phyloP scores from a whole-genome alignment of 176 grass and related monocot species.

The Paspalum vaginatum region DNA sequence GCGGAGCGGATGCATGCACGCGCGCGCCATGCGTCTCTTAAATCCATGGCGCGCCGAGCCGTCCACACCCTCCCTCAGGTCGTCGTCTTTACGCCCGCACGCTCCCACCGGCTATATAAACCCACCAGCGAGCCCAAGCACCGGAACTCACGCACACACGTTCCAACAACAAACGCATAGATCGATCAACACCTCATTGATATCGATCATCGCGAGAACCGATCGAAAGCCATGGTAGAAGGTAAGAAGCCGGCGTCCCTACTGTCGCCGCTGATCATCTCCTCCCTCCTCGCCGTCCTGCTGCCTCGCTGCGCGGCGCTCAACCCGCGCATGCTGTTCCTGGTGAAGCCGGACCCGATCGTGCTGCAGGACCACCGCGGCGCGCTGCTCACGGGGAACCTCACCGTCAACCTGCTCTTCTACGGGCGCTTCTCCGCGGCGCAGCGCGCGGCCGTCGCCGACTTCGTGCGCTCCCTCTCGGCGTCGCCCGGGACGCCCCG shows the following conservation, averaged over 20 bases:
- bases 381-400: constrained; percentile 64
- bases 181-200: constrained; percentile 3
- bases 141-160: background rate
- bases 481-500: background rate
- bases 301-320: constrained; percentile 40
- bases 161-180: background rate
- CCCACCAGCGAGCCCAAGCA: background rate
- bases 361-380: constrained; percentile 74
- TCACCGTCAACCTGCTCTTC: constrained; percentile 73
- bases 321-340: constrained; percentile 60
- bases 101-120: constrained; percentile 33
- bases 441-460: constrained; percentile 62
- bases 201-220: background rate
- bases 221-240: constrained; percentile 4
- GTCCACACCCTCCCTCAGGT: constrained; percentile 2
- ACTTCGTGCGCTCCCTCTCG: constrained; percentile 73
- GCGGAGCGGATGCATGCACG: constrained; percentile 17
- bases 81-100: constrained; percentile 38
- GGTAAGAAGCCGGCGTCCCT: background rate
- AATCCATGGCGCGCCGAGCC: constrained; percentile 34
- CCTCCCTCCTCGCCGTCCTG: background rate
- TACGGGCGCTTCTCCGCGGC: constrained; percentile 68
- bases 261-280: constrained; percentile 24
- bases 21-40: constrained; percentile 29
- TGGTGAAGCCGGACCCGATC: constrained; percentile 66